A percentile compares a stretch with the other conserved stretches of the same genome.
These are phyloP conservation scores for Pyrus betulifolia DNA, from an alignment of 306 rosid genomes.

Conservation along the genomic window DNA sequence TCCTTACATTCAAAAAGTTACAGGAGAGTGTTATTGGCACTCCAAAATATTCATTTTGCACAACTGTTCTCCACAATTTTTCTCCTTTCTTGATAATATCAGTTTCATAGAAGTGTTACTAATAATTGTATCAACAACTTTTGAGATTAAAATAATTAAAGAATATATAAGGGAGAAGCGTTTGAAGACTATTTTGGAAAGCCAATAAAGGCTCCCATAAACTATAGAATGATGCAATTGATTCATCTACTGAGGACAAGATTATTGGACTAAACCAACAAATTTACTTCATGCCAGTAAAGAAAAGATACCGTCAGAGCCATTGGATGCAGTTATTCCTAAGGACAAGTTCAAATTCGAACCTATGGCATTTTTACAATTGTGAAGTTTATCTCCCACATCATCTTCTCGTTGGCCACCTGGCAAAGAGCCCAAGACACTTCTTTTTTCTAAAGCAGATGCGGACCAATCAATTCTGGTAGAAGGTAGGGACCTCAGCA, in stretches of 20 bases:
- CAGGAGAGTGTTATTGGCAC: background rate
- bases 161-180: background rate
- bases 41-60: background rate
- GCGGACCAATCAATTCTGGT: constrained; percentile 62
- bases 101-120: background rate
- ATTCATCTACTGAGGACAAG: background rate
- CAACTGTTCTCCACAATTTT: background rate
- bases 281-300: constrained; percentile 7
- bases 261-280: constrained; percentile 13
- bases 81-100: background rate
- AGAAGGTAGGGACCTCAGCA: constrained; percentile 75
- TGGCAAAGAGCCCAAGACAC: constrained; percentile 25
- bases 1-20: constrained; percentile 3
- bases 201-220: background rate
- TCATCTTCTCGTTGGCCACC: constrained; percentile 34
- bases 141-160: background rate
- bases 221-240: constrained; percentile 1
- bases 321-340: constrained; percentile 19
- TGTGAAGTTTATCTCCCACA: constrained; percentile 25
- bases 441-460: constrained; percentile 35
- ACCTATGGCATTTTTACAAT: constrained; percentile 21
- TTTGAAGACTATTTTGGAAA: background rate
- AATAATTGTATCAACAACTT: background rate
- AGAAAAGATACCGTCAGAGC: constrained; percentile 35
- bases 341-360: constrained; percentile 27